These are phyloP conservation scores for Curvularia verruculosa DNA, from an alignment of 2,329 filamentous ascomycete species.

Conservation along the genomic window DNA sequence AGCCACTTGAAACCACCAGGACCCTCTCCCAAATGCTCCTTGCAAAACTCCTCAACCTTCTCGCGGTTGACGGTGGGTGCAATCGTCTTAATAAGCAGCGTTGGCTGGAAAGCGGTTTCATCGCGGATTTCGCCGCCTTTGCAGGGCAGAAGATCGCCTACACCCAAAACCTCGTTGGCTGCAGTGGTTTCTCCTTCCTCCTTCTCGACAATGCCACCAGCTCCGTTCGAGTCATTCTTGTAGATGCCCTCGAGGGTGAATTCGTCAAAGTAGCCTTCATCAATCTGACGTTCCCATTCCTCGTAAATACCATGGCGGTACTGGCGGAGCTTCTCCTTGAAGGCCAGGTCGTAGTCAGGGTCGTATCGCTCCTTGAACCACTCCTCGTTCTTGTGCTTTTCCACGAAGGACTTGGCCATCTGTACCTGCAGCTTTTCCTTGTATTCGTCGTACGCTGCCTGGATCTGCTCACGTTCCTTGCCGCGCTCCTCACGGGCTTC, in stretches of 20 bases:
- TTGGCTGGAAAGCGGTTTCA: conserved; percentile 85
- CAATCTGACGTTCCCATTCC: conserved; percentile 89
- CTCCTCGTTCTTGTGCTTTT: conserved; percentile 91
- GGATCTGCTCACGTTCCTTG: conserved; percentile 78
- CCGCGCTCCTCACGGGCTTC: conserved; percentile 76
- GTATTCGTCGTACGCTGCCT: conserved; percentile 69
- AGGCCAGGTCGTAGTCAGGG: conserved; percentile 75
- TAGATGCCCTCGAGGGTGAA: conserved; percentile 94
- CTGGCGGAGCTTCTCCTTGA: conserved; percentile 77
- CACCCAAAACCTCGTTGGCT: conserved; percentile 88
- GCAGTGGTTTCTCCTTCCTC: conserved; percentile 94
- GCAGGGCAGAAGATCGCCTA: conserved; percentile 85
- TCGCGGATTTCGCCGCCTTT: conserved; percentile 86
- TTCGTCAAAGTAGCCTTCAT: conserved; percentile 86
- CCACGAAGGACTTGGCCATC: conserved; percentile 89
- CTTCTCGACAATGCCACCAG: conserved; percentile 84
- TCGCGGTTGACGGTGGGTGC: conserved; percentile 93
- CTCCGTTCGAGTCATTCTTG: conserved; percentile 88
- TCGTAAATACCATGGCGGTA: conserved; percentile 79
- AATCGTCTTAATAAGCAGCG: conserved; percentile 96
- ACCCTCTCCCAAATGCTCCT: conserved; percentile 88
- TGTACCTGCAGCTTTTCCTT: conserved; percentile 69
- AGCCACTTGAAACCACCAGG: conserved; percentile 95
- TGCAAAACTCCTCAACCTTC: conserved; percentile 93
- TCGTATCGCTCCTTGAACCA: conserved; percentile 98